Percentiles rank a stretch among this genome's conserved stretches.
Evolutionary conservation across 2,329 filamentous ascomycete genomes (phyloP).

Genomic region (Drechslerella stenobrocha): DNA sequence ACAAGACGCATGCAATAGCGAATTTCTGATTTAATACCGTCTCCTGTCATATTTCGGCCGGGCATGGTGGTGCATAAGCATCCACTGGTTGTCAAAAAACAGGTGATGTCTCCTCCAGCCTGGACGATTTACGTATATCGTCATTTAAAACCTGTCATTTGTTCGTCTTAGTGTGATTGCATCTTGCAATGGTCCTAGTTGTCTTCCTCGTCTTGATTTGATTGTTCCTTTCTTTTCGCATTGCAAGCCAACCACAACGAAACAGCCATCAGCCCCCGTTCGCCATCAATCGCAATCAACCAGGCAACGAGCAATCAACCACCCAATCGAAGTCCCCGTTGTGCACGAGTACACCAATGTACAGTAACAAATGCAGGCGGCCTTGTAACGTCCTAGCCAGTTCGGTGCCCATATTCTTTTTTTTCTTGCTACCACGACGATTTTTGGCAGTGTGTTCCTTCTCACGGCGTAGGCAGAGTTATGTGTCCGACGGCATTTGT

Average conservation of each 20-base stretch:
- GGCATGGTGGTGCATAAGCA: conserved; percentile 11
- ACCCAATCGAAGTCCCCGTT: conserved; percentile 26
- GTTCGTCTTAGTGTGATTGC: conserved; percentile 44
- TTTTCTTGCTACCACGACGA: background rate
- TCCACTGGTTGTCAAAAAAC: background rate
- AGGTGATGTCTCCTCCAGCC: background rate
- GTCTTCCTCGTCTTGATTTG: conserved; percentile 44
- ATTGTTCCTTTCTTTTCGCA: conserved; percentile 42
- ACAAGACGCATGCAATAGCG: conserved; percentile 27
- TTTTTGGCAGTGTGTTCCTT: background rate
- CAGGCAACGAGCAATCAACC: conserved; percentile 33
- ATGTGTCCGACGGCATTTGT: conserved; percentile 8
- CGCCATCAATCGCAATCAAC: conserved; percentile 22
- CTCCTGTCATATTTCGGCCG: conserved; percentile 27
- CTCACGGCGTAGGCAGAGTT: background rate
- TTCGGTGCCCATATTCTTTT: background rate
- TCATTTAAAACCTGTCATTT: conserved; percentile 36
- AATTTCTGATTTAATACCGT: conserved; percentile 16
- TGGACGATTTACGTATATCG: conserved; percentile 7
- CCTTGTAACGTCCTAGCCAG: background rate
- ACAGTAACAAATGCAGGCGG: background rate
- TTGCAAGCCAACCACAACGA: conserved; percentile 34
- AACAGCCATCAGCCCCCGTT: conserved; percentile 27
- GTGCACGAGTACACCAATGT: background rate
- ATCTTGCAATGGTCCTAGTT: conserved; percentile 7